Conservation (phyloP, 2,329 filamentous ascomycete genomes). For the Hypoxylon sp. region DNA sequence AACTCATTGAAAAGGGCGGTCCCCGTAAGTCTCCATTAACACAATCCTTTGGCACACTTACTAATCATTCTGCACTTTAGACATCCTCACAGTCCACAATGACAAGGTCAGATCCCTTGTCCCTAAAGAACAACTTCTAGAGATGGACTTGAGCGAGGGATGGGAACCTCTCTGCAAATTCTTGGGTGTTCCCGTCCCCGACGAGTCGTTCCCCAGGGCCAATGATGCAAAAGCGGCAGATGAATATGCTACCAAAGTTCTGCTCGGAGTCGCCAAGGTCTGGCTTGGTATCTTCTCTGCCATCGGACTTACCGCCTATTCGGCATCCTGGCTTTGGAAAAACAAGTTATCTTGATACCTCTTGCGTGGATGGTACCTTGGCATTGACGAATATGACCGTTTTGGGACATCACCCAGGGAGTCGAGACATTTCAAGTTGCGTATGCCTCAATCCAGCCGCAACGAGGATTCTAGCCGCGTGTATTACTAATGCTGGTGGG, state of each 20-base stretch:
- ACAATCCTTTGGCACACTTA: neutral
- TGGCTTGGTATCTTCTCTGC: constrained; percentile 43
- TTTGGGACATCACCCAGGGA: neutral
- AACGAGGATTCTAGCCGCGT: neutral
- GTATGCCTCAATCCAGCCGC: neutral
- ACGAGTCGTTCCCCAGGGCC: constrained; percentile 46
- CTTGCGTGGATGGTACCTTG: neutral
- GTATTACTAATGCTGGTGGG: neutral
- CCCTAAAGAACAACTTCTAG: constrained; percentile 43
- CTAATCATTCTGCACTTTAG: constrained; percentile 12
- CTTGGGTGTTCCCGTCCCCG: constrained; percentile 43
- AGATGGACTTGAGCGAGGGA: constrained; percentile 50
- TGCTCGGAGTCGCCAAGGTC: constrained; percentile 36
- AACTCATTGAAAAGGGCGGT: constrained; percentile 38
- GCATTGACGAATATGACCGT: constrained; percentile 2
- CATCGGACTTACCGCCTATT: constrained; percentile 29
- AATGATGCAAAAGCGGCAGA: constrained; percentile 50
- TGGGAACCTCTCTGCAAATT: constrained; percentile 50
- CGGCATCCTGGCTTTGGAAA: constrained; percentile 25
- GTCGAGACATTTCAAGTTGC: neutral
- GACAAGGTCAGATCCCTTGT: constrained; percentile 39
- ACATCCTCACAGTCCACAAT: constrained; percentile 39
- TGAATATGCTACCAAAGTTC: constrained; percentile 38
- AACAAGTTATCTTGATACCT: constrained; percentile 7
- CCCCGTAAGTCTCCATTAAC: constrained; percentile 30